Evolutionary conservation across 1,139 yeast genomes (phyloP).

Genomic region (Magnusiomyces suaveolens): DNA sequence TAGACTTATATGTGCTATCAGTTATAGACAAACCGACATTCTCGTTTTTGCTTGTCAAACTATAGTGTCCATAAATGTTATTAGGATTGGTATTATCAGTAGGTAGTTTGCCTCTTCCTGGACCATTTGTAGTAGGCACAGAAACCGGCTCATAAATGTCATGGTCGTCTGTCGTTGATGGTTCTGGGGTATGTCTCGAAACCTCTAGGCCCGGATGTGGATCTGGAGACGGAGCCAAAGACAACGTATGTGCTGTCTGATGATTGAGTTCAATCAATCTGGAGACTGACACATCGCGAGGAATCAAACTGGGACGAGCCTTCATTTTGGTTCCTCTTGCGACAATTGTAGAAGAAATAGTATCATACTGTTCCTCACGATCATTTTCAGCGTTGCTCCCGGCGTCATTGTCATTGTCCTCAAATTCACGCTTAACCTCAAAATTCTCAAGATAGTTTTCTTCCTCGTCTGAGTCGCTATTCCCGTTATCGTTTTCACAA

Average conservation of each 20-base stretch:
- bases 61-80: not conserved
- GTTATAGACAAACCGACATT: too few species aligned
- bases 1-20: too few species aligned
- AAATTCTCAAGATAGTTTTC: not conserved
- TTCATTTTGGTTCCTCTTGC: constrained; percentile 21
- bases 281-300: constrained; percentile 21
- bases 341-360: constrained; percentile 9
- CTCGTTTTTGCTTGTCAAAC: too few species aligned
- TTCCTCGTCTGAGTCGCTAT: not conserved
- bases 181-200: not conserved
- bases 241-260: constrained; percentile 18
- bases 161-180: not conserved
- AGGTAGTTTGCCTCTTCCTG: too few species aligned
- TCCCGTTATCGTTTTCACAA: not conserved
- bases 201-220: not conserved
- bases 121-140: not conserved
- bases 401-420: not conserved
- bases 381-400: not conserved
- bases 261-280: constrained; percentile 15
- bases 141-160: not conserved
- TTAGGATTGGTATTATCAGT: not conserved
- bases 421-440: not conserved
- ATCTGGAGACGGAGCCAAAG: not conserved
- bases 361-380: not conserved
- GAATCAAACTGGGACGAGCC: constrained; percentile 31